Evolutionary conservation across 1,284 basidiomycete genomes (phyloP), one percentile per base, ranked within the genome.

Genomic region (Garcileccinum viscosum): DNA sequence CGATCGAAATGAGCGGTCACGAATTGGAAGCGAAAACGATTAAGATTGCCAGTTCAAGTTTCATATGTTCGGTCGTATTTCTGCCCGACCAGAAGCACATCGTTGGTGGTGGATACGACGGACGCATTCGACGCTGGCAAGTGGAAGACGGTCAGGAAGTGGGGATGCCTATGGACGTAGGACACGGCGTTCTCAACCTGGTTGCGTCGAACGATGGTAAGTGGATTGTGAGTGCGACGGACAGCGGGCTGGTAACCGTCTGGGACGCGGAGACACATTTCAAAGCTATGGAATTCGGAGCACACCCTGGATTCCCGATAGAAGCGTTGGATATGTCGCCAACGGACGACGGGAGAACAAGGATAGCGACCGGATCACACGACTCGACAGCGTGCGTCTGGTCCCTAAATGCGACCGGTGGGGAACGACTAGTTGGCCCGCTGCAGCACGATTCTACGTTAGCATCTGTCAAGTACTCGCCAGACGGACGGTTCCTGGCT

Each of bases 371-470:
- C 4, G 72, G 72, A 9, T 73, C 65, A 4, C 42, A 38, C 1
- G 69, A 69, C 27, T 3, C 11, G 37, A 73, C 71, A 8, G 65
- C 32, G 11, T 69, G 60, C 19, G 17, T 73, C 35, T 72, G 69
- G 72, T 71, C 56, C 1, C 32, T 71, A 22, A 47, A 32, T 30
- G 9, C 27, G 50, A 53, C 50, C 17, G 47, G 59, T 27, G 69
- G 69, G 11, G 19, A 63, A 40, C 60, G 38, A 30, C 35, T 73
- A 1, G 64, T 69, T 1, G 50, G 47, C 2, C 69, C 71, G 4
- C 50, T 69, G 56, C 15, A 42, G 37, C 69, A 72, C 9, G 33
- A 65, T 19, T 17, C 33, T 27, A 11, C 15, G 22, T 63, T 69
- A 9, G 40, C 38, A 8, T 63, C 60, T 0, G 53, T 50, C 22